Evolutionary conservation across 2,329 filamentous ascomycete species (phyloP).

Genomic region (Epichloe bromicola): DNA sequence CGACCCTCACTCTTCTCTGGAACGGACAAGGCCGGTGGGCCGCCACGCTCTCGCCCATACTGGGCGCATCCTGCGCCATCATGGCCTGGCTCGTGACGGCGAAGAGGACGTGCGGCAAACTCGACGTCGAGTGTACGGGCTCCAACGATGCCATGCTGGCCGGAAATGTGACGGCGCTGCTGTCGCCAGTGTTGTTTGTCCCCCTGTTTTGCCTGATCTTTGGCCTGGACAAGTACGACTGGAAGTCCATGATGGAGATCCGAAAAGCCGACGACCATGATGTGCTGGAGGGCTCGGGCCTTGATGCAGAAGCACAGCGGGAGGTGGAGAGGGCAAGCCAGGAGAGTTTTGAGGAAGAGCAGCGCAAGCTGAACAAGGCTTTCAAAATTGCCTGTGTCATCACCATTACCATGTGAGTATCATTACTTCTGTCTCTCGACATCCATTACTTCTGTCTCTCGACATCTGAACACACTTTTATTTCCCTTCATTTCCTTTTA

Average conservation of each 20-base stretch:
- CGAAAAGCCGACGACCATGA: constrained; percentile 68
- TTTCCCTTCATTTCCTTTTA: not conserved
- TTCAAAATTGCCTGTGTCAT: constrained; percentile 31
- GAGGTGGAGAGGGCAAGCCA: constrained; percentile 10
- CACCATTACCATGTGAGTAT: constrained; percentile 19
- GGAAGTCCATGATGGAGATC: constrained; percentile 70
- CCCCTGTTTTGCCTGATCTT: constrained; percentile 53
- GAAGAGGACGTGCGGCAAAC: constrained; percentile 51
- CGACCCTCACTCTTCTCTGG: constrained; percentile 71
- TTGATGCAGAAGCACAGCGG: constrained; percentile 21
- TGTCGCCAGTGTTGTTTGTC: constrained; percentile 63
- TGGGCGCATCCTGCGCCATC: constrained; percentile 53
- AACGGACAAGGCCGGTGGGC: constrained; percentile 62
- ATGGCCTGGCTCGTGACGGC: constrained; percentile 67
- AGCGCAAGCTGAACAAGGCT: constrained; percentile 37
- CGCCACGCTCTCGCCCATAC: constrained; percentile 51
- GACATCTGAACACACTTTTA: too few species aligned
- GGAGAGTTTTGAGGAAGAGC: constrained; percentile 29
- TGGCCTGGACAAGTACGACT: constrained; percentile 63
- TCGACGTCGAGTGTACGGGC: constrained; percentile 64
- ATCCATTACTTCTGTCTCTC: not conserved
- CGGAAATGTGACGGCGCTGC: constrained; percentile 71
- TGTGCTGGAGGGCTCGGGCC: constrained; percentile 45
- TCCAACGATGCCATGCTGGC: constrained; percentile 78
- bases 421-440: not conserved